Conservation (phyloP, 2,329 filamentous ascomycete species). For the Emergomyces orientalis region DNA sequence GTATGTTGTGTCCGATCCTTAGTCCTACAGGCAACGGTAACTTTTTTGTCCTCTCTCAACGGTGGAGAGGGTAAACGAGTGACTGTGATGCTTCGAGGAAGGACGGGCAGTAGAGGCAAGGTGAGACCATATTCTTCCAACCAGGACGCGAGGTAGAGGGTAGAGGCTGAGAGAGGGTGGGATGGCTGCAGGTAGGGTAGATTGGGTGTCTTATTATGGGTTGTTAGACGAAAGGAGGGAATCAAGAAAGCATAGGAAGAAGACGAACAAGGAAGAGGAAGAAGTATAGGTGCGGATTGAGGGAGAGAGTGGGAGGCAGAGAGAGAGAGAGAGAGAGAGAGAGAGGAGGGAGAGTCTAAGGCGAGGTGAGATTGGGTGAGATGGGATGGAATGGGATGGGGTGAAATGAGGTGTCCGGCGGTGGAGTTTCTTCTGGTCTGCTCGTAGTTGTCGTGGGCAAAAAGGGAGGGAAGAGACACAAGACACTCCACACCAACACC, state of each 20-base stretch:
- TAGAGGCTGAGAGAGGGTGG: background rate
- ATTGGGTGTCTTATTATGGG: background rate
- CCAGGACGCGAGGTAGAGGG: background rate
- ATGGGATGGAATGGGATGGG: conserved; percentile 11
- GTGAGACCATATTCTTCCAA: background rate
- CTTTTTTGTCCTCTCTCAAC: background rate
- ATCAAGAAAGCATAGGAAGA: background rate
- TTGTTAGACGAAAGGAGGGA: background rate
- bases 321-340: conserved; percentile 18
- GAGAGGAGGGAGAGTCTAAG: conserved; percentile 20
- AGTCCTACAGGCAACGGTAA: background rate
- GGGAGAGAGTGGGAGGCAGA: conserved; percentile 9
- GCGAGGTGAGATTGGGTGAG: conserved; percentile 3
- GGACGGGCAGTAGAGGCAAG: background rate
- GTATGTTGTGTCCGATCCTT: background rate
- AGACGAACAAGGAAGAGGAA: conserved; percentile 15
- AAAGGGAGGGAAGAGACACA: background rate
- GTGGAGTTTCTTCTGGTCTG: too few species aligned
- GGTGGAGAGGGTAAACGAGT: conserved; percentile 1
- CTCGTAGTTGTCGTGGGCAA: too few species aligned
- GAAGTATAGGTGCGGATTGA: conserved; percentile 16
- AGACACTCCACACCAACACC: background rate
- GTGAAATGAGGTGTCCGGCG: background rate
- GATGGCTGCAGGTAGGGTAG: background rate
- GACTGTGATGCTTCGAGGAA: background rate